Evolutionary conservation across 139 green algal genomes (phyloP).

Genomic region (Pseudopediastrum boryanum): DNA sequence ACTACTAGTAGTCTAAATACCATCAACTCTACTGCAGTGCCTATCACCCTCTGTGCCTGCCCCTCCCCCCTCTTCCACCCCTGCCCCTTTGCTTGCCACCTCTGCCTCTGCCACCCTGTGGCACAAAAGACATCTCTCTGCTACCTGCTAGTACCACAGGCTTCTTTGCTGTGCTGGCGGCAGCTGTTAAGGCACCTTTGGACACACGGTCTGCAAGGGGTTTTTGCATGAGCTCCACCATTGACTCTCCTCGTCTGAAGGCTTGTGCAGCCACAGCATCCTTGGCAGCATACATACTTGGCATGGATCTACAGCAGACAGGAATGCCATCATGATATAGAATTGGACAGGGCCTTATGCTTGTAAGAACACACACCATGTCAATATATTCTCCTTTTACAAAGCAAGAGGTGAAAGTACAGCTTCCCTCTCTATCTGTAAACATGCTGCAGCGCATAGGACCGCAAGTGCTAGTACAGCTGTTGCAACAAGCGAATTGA

Average conservation of each 20-base stretch:
- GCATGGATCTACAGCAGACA: too few relatives aligned
- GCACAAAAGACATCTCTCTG: slow-evolving; percentile 72
- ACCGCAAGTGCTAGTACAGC: too few relatives aligned
- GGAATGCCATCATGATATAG: too few relatives aligned
- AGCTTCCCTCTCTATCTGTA: too few relatives aligned
- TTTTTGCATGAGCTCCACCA: slow-evolving; percentile 49
- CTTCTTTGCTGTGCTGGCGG: background rate
- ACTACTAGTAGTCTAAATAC: slow-evolving; percentile 14
- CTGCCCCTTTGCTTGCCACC: slow-evolving; percentile 11
- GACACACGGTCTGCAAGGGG: slow-evolving; percentile 63
- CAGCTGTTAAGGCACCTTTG: background rate
- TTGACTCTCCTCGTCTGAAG: slow-evolving; percentile 62
- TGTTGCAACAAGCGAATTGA: too few relatives aligned
- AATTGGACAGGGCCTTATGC: too few relatives aligned
- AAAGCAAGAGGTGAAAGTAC: too few relatives aligned
- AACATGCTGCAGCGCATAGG: too few relatives aligned
- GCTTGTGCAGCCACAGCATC: slow-evolving; percentile 67
- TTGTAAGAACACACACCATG: too few relatives aligned
- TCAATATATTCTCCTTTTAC: too few relatives aligned
- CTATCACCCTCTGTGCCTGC: slow-evolving; percentile 21
- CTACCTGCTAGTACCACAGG: slow-evolving; percentile 55
- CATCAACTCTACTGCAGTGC: background rate
- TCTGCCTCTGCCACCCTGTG: slow-evolving; percentile 34
- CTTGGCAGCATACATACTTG: slow-evolving; percentile 76
- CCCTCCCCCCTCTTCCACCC: background rate